A percentile compares a stretch with the other conserved stretches of the same genome.
phyloP scores from a whole-genome alignment of 2,329 filamentous ascomycete genomes.

The Ascochyta rabiei region DNA sequence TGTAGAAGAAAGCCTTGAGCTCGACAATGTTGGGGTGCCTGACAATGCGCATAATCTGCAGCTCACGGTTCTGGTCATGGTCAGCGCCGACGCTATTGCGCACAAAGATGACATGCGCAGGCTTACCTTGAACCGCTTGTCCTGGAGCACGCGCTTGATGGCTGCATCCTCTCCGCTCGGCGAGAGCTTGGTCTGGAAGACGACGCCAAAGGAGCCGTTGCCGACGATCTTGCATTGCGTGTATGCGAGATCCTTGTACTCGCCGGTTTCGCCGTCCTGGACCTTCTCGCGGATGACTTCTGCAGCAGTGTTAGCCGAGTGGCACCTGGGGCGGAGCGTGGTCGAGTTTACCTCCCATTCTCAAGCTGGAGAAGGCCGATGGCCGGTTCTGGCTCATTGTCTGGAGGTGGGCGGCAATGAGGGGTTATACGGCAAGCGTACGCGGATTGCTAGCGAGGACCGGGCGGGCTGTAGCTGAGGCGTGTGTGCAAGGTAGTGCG shows the following conservation, averaged over 20 bases:
- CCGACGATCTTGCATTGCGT: slow-evolving; percentile 99
- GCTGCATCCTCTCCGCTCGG: slow-evolving; percentile 98
- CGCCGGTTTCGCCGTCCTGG: slow-evolving; percentile 95
- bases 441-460: slow-evolving; percentile 50
- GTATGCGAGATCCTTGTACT: slow-evolving; percentile 96
- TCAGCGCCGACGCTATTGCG: slow-evolving; percentile 32
- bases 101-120: slow-evolving; percentile 22
- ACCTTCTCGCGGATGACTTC: slow-evolving; percentile 99
- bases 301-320: slow-evolving; percentile 54
- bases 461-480: slow-evolving; percentile 52
- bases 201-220: slow-evolving; percentile 97
- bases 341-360: slow-evolving; percentile 90
- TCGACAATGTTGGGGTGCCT: slow-evolving; percentile 98
- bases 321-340: slow-evolving; percentile 1
- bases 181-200: slow-evolving; percentile 98
- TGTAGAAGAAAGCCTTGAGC: slow-evolving; percentile 99
- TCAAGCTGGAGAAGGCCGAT: slow-evolving; percentile 83
- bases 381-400: slow-evolving; percentile 90
- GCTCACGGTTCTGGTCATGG: slow-evolving; percentile 81
- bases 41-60: slow-evolving; percentile 99
- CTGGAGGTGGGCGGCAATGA: slow-evolving; percentile 33
- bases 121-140: slow-evolving; percentile 98
- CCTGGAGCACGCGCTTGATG: slow-evolving; percentile 97
- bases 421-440: slow-evolving; percentile 35
- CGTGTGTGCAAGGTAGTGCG: slow-evolving; percentile 52